Base-by-base conservation (phyloP, 176 grass and related monocot species). In the Musa itinerans region DNA sequence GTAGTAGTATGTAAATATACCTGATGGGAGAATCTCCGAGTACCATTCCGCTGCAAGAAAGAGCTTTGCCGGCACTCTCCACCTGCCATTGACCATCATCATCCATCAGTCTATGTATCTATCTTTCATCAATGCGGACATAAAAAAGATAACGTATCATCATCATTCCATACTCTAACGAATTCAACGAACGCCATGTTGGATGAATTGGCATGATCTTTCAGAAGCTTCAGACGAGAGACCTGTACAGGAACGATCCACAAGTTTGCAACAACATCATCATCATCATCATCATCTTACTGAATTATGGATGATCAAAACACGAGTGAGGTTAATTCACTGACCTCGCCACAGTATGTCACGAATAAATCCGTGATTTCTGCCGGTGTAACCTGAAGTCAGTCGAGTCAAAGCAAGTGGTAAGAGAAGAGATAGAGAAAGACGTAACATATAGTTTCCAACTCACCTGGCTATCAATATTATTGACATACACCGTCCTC, bases 171-270 rank as follows among this genome's bases (percentile, higher is more conserved):
- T 76, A 78, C 84, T 66, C 61, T 50, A 63, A 1, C 15, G 73
- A 87, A 87, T 49, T 87, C 85, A 63, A 83, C 29, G 54, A 87
- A 87, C 53, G 85, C 85, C 67, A 87, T 69, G 49, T 50, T 75
- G 43, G 73, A 78, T 69, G 74, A 2, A 52, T 54, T 77, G 6
- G 11, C 8, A 22, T 48, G 65, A 73, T 83, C 69, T 2, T 74
- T 73, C 10, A 87, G 34, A 69, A 83, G 53, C 34, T 22, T 78
- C 2, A 80, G 2, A 10, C 62, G 73, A 43, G 23, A 63, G 54
- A 87, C 78, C 85, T 87, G 55, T 6, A 11, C 58, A 12, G n/a
- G 34, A 34, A 58, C 17, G 29, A 15, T 55, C 8, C 15, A 10
- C 68, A 2, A 61, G 57, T 50, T 59, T 0, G 34, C 3, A 43